Evolutionary conservation across 306 rosid species (phyloP).

Genomic region (Inga leiocalycina): DNA sequence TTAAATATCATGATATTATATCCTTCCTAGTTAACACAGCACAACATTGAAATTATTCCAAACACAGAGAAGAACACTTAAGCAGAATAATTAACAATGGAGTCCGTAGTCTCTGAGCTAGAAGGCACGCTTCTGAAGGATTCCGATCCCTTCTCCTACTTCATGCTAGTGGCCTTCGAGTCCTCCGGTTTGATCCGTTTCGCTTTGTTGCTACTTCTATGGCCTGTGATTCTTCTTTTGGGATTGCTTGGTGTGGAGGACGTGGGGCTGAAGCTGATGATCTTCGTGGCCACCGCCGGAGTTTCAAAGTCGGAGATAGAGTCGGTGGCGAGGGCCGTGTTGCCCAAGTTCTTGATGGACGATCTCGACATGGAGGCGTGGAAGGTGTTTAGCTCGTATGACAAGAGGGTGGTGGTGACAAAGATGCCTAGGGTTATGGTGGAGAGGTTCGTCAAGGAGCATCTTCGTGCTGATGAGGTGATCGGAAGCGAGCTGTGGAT

Average conservation of each 20-base stretch:
- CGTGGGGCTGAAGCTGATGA: slow-evolving; percentile 51
- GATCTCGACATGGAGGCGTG: slow-evolving; percentile 71
- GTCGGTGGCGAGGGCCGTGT: slow-evolving; percentile 79
- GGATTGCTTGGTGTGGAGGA: slow-evolving; percentile 46
- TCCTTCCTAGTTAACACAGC: slow-evolving; percentile 1
- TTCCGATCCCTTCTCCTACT: slow-evolving; percentile 66
- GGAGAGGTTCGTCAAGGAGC: slow-evolving; percentile 82
- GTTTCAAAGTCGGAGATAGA: slow-evolving; percentile 56
- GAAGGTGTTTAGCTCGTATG: slow-evolving; percentile 52
- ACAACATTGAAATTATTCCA: not conserved
- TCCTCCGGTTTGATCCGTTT: slow-evolving; percentile 84
- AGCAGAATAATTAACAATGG: slow-evolving; percentile 26
- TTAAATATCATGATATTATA: slow-evolving; percentile 12
- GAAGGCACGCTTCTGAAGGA: slow-evolving; percentile 82
- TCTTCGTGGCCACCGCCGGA: slow-evolving; percentile 63
- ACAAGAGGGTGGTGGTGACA: slow-evolving; percentile 60
- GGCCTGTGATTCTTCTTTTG: slow-evolving; percentile 65
- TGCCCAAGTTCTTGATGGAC: slow-evolving; percentile 86
- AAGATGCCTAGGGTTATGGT: slow-evolving; percentile 74
- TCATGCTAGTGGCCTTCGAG: slow-evolving; percentile 86
- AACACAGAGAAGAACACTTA: not conserved
- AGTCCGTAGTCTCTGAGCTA: slow-evolving; percentile 71
- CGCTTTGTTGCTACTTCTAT: slow-evolving; percentile 48
- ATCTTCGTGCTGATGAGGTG: slow-evolving; percentile 73
- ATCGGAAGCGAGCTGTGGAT: slow-evolving; percentile 60